Evolutionary conservation across 352 stramenopile species (phyloP).

Genomic region (Elongisporangium anandrum): DNA sequence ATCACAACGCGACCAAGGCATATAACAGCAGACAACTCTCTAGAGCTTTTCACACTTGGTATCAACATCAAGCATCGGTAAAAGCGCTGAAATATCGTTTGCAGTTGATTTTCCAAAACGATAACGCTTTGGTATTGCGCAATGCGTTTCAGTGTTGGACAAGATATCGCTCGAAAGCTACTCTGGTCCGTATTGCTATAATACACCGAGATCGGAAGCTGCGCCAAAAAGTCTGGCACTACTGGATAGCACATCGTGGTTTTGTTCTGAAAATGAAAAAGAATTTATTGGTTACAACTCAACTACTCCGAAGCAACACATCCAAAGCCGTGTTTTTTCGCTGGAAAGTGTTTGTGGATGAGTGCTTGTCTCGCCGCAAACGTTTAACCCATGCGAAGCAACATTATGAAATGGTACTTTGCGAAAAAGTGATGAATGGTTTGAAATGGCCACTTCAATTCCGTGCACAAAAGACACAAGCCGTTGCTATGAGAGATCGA

Average conservation of each 20-base stretch:
- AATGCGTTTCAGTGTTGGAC: background rate
- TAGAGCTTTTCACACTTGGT: background rate
- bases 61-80: background rate
- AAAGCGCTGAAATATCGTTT: background rate
- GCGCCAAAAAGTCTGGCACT: background rate
- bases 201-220: background rate
- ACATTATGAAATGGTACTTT: background rate
- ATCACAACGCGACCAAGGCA: background rate
- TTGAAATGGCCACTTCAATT: background rate
- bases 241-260: background rate
- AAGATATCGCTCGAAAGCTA: background rate
- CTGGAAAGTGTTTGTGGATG: background rate
- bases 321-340: background rate
- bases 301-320: background rate
- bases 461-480: background rate
- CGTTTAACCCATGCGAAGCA: background rate
- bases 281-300: background rate
- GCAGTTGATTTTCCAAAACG: background rate
- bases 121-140: background rate
- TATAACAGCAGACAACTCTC: background rate
- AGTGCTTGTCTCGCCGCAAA: background rate
- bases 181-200: background rate
- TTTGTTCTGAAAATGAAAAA: background rate
- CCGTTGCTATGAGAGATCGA: background rate
- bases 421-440: background rate